These are phyloP conservation scores for Blastobotrys indianensis DNA, from an alignment of 1,139 yeast genomes.

Conservation along the genomic window DNA sequence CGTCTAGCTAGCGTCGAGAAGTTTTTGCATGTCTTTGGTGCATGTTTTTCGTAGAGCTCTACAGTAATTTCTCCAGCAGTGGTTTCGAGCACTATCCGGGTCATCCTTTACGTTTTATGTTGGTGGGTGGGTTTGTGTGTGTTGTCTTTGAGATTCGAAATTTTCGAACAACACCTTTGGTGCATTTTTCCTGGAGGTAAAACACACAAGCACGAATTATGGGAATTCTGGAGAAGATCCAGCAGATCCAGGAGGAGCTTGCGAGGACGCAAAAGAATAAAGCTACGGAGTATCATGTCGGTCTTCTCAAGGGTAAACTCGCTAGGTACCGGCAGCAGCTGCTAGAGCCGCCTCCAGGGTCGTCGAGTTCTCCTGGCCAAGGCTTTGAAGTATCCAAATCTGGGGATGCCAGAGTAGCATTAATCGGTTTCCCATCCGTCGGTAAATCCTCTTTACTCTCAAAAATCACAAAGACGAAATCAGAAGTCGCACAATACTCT, in stretches of 20 bases:
- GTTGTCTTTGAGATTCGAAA: background rate
- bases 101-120: background rate
- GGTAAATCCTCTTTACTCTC: constrained; percentile 90
- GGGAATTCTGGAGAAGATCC: constrained; percentile 59
- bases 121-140: background rate
- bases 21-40: constrained; percentile 30
- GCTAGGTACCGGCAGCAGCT: constrained; percentile 93
- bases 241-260: constrained; percentile 87
- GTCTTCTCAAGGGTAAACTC: constrained; percentile 85
- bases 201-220: constrained; percentile 8
- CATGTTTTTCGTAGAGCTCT: constrained; percentile 30
- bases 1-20: constrained; percentile 25
- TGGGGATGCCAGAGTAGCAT: constrained; percentile 93
- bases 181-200: background rate
- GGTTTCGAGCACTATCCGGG: constrained; percentile 18
- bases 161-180: background rate
- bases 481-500: constrained; percentile 91
- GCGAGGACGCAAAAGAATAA: constrained; percentile 94
- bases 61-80: constrained; percentile 26
- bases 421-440: constrained; percentile 96
- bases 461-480: constrained; percentile 82
- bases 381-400: constrained; percentile 95
- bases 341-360: constrained; percentile 78
- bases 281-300: constrained; percentile 96
- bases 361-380: constrained; percentile 71